Conservation (phyloP, 306 rosid species). For the Sophora flavescens region DNA sequence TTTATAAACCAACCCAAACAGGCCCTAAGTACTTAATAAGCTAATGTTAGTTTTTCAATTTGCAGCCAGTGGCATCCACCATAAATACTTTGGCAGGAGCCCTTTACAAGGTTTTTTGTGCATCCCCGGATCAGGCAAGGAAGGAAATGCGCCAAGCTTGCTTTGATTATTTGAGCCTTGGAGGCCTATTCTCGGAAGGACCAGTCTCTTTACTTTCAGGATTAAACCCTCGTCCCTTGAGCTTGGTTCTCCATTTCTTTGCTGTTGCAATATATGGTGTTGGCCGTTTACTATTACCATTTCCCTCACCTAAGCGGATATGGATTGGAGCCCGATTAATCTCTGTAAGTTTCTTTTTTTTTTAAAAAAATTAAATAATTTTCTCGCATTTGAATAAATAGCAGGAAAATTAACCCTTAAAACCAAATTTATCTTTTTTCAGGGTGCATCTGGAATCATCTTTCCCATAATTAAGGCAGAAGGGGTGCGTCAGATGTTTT, state of each 20-base stretch:
- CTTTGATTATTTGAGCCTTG: constrained; percentile 97
- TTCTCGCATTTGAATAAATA: not conserved
- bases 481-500: constrained; percentile 97
- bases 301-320: constrained; percentile 85
- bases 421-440: constrained; percentile 34
- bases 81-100: constrained; percentile 98
- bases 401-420: not conserved
- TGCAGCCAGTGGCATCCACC: constrained; percentile 99
- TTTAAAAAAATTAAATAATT: not conserved
- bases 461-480: constrained; percentile 93
- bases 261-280: constrained; percentile 95
- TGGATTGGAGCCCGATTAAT: constrained; percentile 94
- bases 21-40: not conserved
- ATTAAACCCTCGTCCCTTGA: constrained; percentile 92
- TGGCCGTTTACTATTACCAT: constrained; percentile 86
- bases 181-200: constrained; percentile 89
- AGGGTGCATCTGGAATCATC: constrained; percentile 95
- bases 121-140: constrained; percentile 97
- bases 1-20: no score
- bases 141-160: constrained; percentile 99
- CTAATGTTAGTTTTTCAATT: constrained; percentile 36
- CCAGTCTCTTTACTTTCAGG: constrained; percentile 94
- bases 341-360: constrained; percentile 58
- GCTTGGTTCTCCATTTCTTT: constrained; percentile 94
- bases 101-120: constrained; percentile 88